Evolutionary conservation across 2,329 filamentous ascomycete species (phyloP).

Genomic region (Penicillium sp.): DNA sequence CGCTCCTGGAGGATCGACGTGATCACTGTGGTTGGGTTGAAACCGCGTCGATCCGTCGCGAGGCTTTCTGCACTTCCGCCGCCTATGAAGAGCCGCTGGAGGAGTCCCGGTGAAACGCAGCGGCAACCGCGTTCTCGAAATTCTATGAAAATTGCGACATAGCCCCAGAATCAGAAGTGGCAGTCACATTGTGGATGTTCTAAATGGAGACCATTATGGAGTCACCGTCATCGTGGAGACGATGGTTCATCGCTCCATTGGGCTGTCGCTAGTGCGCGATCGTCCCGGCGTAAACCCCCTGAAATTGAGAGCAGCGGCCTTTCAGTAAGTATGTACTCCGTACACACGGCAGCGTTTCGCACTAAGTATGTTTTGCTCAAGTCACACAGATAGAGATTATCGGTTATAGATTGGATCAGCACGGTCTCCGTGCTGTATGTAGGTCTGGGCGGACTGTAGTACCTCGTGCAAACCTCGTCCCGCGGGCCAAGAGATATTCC

Average conservation of each 20-base stretch:
- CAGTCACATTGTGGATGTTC: not conserved
- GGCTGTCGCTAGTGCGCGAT: constrained; percentile 11
- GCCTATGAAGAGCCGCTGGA: constrained; percentile 9
- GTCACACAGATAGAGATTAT: not conserved
- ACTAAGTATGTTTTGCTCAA: not conserved
- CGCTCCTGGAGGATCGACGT: constrained; percentile 8
- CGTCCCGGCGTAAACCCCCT: constrained; percentile 7
- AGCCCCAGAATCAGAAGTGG: not conserved
- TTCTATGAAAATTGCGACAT: not conserved
- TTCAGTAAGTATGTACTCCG: not conserved
- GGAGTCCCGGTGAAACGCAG: constrained; percentile 11
- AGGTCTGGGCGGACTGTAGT: not conserved
- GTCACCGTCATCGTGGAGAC: constrained; percentile 3
- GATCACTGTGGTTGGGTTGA: constrained; percentile 10
- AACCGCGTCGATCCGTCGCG: constrained; percentile 17
- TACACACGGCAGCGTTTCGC: not conserved
- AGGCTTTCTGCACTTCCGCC: not conserved
- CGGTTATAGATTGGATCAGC: not conserved
- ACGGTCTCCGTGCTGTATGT: not conserved
- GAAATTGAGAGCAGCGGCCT: constrained; percentile 5
- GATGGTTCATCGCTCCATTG: constrained; percentile 3
- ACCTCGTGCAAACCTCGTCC: not conserved
- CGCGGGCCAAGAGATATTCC: not conserved
- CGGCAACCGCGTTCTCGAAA: constrained; percentile 10
- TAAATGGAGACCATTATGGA: not conserved